Evolutionary conservation across 2,329 filamentous ascomycete species (phyloP), one percentile per base, ranked within the genome.

Genomic region (Exophiala bonariae): DNA sequence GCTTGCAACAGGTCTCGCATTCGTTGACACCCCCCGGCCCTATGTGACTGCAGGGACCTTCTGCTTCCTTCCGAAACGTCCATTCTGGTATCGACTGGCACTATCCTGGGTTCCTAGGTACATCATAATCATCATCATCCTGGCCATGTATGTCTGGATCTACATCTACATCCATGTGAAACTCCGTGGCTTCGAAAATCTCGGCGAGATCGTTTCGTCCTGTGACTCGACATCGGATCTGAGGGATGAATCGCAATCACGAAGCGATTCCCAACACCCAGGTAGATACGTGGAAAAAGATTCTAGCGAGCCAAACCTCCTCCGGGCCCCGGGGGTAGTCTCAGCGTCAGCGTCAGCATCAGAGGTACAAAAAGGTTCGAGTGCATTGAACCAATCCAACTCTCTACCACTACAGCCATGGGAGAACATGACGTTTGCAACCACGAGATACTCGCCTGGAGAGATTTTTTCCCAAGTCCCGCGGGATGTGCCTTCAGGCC

Each of bases 41-140:
- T 89, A 85, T 59, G 68, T 78, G 35, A 79, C 82, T 17, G 76
- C 80, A 39, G 84, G 83, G 2, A 78, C 82, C 16, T 86, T 83
- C 58, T 92, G 87, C 64, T 85, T 84, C 52, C 71, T 91, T 2
- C 85, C 86, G 0, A 70, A 79, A 13, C 73, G 78, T 3, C 83
- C 85, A 0, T 75, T 76, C 50, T 91, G 87, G 87, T 84, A 85
- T 53, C 76, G 82, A 34, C 69, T 85, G 13, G 81, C 78, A 0
- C 70, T 91, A 2, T 79, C 79, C 47, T 92, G 87, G 87, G 75
- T 87, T 6, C 87, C 87, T 28, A 77, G 87, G 40, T 89, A 89
- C 54, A 56, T 87, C 28, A 82, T 89, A 41, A 80, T 86, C 55
- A 60, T 77, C 7, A 69, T 77, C 19, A 85, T 91, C 53, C 67